phyloP scores from a whole-genome alignment of 78 protist species.

The Dictyostelium firmibasis region DNA sequence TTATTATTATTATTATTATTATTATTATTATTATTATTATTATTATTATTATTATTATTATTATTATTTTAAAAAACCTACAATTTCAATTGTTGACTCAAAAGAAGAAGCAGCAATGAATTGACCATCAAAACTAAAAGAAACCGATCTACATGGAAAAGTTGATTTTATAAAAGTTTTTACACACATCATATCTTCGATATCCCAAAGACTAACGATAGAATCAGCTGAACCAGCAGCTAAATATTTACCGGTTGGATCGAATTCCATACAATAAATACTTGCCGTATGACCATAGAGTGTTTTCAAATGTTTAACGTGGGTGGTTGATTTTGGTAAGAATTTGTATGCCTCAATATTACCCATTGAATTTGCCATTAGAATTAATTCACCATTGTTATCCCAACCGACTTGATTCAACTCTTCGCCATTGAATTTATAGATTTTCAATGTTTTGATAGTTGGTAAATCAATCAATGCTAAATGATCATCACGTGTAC shows the following conservation, averaged over 20 bases:
- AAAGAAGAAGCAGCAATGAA: slow-evolving; percentile 50
- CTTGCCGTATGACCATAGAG: slow-evolving; percentile 41
- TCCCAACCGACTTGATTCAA: slow-evolving; percentile 66
- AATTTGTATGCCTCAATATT: slow-evolving; percentile 31
- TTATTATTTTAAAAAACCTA: background rate
- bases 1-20: no score
- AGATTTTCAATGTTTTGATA: background rate
- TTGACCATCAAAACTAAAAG: slow-evolving; percentile 75
- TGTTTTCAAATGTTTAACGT: background rate
- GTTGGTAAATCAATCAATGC: slow-evolving; percentile 23
- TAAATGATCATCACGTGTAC: slow-evolving; percentile 53
- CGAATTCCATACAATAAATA: slow-evolving; percentile 50
- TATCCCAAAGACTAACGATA: slow-evolving; percentile 60
- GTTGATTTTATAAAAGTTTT: slow-evolving; percentile 30
- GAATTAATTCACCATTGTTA: slow-evolving; percentile 33
- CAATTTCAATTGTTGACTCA: slow-evolving; percentile 53
- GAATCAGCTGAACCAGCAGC: slow-evolving; percentile 71
- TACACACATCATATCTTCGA: slow-evolving; percentile 57
- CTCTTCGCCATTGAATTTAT: slow-evolving; percentile 36
- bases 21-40: background rate
- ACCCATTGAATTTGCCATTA: slow-evolving; percentile 44
- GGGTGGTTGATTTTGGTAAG: background rate
- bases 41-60: background rate
- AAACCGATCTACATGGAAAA: slow-evolving; percentile 12
- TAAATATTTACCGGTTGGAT: slow-evolving; percentile 65